phyloP scores from a whole-genome alignment of 805 yeast genomes.

The Schizosaccharomyces osmophilus region DNA sequence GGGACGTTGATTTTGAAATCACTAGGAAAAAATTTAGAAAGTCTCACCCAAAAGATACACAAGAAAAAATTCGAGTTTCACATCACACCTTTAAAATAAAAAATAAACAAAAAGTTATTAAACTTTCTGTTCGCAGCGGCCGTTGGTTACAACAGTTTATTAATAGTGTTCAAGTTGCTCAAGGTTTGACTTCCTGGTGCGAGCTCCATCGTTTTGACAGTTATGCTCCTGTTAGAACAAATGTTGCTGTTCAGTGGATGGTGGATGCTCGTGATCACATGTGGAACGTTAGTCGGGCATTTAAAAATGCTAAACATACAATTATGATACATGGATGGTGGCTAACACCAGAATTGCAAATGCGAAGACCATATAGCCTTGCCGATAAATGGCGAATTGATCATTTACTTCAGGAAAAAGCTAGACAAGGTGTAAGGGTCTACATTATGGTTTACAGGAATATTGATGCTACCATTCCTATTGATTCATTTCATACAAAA shows the following conservation, averaged over 20 bases:
- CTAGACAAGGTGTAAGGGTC: slow-evolving; percentile 83
- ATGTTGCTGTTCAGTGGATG: slow-evolving; percentile 84
- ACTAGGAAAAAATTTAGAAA: slow-evolving; percentile 11
- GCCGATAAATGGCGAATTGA: slow-evolving; percentile 87
- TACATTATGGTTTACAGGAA: slow-evolving; percentile 81
- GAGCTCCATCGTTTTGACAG: slow-evolving; percentile 54
- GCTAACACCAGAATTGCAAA: slow-evolving; percentile 80
- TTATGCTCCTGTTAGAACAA: slow-evolving; percentile 73
- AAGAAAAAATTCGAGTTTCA: not conserved
- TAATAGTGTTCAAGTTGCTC: slow-evolving; percentile 45
- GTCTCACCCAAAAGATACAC: not conserved
- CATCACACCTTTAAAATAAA: slow-evolving; percentile 20
- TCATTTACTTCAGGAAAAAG: slow-evolving; percentile 64
- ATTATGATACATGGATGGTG: slow-evolving; percentile 97
- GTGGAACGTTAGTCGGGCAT: slow-evolving; percentile 85
- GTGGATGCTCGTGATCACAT: slow-evolving; percentile 91
- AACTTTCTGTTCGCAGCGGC: slow-evolving; percentile 42
- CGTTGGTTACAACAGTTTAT: slow-evolving; percentile 51
- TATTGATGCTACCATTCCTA: slow-evolving; percentile 77
- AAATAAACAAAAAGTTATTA: slow-evolving; percentile 55
- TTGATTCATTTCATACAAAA: slow-evolving; percentile 83
- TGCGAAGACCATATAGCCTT: slow-evolving; percentile 84
- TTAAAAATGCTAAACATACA: slow-evolving; percentile 80
- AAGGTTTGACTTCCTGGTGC: slow-evolving; percentile 45
- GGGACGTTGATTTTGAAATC: slow-evolving; percentile 52